Conservation (phyloP, 176 grass and related monocot species). For the Chrysopogon serrulatus region DNA sequence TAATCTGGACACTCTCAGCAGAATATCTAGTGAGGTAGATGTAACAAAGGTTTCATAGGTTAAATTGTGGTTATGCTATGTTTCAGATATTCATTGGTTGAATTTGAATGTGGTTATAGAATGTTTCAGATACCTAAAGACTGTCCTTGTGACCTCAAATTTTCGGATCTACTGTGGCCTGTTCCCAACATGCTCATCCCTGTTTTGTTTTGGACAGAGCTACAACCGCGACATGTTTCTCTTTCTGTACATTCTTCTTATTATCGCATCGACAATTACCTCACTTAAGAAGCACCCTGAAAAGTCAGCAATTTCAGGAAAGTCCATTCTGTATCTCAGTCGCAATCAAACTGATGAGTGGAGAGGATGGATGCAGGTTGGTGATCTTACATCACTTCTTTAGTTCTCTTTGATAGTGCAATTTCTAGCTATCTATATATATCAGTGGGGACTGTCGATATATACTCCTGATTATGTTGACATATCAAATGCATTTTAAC, state of each 20-base stretch:
- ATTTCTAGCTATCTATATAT: background rate
- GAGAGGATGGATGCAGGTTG: conserved; percentile 95
- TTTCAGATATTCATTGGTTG: background rate
- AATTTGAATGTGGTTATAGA: background rate
- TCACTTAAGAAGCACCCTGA: conserved; percentile 80
- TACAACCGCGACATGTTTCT: conserved; percentile 91
- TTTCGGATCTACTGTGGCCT: background rate
- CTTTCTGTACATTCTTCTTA: conserved; percentile 84
- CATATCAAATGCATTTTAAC: background rate
- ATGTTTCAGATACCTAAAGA: background rate
- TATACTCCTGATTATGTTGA: background rate
- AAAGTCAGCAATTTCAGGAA: conserved; percentile 67
- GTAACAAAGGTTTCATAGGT: background rate
- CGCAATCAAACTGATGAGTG: conserved; percentile 92
- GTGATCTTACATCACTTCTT: conserved; percentile 13
- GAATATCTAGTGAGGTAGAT: background rate
- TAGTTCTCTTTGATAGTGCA: too few relatives aligned
- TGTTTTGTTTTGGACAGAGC: conserved; percentile 43
- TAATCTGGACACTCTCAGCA: background rate
- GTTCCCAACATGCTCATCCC: background rate
- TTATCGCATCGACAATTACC: conserved; percentile 65
- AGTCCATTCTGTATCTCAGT: conserved; percentile 71
- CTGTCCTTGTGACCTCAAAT: background rate
- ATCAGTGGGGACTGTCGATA: background rate
- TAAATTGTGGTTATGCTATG: background rate